Conservation (phyloP, 257 asterid species). For the Salvia hispanica region DNA sequence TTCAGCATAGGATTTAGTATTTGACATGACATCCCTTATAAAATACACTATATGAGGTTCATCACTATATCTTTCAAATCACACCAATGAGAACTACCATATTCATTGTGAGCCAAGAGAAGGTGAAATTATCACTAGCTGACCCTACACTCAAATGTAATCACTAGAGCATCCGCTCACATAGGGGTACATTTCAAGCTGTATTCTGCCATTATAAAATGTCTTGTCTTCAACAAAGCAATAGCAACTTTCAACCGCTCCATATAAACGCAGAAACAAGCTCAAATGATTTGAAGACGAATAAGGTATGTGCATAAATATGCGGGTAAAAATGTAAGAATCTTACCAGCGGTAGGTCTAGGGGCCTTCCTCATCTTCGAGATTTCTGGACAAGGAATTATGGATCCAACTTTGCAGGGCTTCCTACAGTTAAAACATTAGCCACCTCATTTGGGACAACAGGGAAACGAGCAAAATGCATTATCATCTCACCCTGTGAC, state of each 20-base stretch:
- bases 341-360: slow-evolving; percentile 76
- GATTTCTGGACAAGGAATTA: slow-evolving; percentile 91
- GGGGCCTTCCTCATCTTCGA: slow-evolving; percentile 79
- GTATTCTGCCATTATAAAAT: background rate
- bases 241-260: slow-evolving; percentile 1
- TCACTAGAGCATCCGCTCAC: background rate
- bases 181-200: background rate
- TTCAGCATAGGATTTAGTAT: too few species aligned
- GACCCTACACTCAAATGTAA: background rate
- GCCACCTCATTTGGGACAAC: slow-evolving; percentile 19
- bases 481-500: slow-evolving; percentile 64
- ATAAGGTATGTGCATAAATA: background rate
- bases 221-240: slow-evolving; percentile 8
- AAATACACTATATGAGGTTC: background rate
- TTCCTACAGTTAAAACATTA: slow-evolving; percentile 52
- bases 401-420: slow-evolving; percentile 81
- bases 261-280: slow-evolving; percentile 7
- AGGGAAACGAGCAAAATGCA: background rate
- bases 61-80: slow-evolving; percentile 8
- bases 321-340: background rate
- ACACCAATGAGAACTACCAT: background rate
- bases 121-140: background rate
- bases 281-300: slow-evolving; percentile 10
- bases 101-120: background rate
- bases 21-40: background rate